phyloP scores from a whole-genome alignment of 768 basidiomycete genomes.

The Lentinus tigrinus region DNA sequence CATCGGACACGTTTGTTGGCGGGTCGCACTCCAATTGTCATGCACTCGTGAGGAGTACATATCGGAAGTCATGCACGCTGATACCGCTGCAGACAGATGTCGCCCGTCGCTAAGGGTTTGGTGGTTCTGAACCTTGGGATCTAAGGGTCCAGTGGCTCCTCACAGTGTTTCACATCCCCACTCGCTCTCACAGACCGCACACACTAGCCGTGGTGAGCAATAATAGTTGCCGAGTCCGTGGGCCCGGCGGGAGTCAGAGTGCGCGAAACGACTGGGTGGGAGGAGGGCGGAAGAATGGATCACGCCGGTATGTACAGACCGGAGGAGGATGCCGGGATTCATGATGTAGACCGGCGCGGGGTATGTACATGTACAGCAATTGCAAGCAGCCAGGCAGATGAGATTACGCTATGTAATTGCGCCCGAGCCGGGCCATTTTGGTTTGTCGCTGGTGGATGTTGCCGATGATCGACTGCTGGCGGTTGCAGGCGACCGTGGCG shows the following conservation, averaged over 20 bases:
- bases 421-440: no score
- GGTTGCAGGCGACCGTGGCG: no score
- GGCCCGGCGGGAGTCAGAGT: no score
- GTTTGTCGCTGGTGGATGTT: no score
- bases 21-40: not conserved
- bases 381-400: no score
- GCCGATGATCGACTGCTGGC: no score
- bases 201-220: no score
- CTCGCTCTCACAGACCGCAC: not conserved
- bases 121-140: not conserved
- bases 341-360: not conserved
- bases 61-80: not conserved
- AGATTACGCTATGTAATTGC: no score
- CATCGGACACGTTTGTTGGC: not conserved
- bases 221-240: no score
- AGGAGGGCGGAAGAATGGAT: no score
- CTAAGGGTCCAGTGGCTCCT: not conserved
- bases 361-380: not conserved
- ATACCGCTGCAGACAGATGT: not conserved
- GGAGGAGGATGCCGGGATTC: not conserved
- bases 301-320: not conserved
- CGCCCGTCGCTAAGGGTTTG: not conserved
- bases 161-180: not conserved
- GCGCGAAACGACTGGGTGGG: no score
- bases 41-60: not conserved